Percentiles rank a stretch among this genome's conserved stretches.
Conservation (phyloP, 768 basidiomycete genomes). For the Serendipita sp. region DNA sequence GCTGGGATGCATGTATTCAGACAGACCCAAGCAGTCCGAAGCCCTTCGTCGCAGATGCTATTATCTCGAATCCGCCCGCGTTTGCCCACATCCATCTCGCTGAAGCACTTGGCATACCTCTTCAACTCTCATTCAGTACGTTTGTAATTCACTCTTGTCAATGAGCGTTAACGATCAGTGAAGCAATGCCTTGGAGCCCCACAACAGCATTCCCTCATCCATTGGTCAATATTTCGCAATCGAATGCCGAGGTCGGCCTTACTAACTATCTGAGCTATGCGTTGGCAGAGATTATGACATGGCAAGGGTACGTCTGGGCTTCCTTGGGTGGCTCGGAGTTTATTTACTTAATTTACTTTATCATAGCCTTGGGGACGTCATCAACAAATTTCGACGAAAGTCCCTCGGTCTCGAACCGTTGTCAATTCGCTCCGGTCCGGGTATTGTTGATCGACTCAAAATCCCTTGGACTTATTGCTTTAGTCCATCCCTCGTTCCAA, state of each 20-base stretch:
- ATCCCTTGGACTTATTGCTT: constrained; percentile 52
- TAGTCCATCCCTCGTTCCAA: constrained; percentile 40
- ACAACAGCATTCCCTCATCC: constrained; percentile 46
- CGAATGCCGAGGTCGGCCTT: constrained; percentile 37
- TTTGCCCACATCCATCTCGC: constrained; percentile 54
- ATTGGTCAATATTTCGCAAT: constrained; percentile 39
- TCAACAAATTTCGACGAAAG: constrained; percentile 38
- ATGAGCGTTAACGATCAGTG: neutral
- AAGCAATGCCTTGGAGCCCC: constrained; percentile 56
- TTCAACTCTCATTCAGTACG: constrained; percentile 43
- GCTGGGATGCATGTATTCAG: constrained; percentile 37
- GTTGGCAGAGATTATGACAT: constrained; percentile 43
- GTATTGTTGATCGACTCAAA: constrained; percentile 35
- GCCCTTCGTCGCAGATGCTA: constrained; percentile 43
- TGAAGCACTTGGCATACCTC: constrained; percentile 43
- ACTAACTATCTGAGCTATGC: constrained; percentile 45
- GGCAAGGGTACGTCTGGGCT: constrained; percentile 33
- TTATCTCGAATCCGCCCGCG: constrained; percentile 51
- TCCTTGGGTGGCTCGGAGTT: neutral
- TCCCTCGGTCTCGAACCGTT: constrained; percentile 36
- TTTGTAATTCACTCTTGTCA: constrained; percentile 11
- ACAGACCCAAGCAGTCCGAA: constrained; percentile 30
- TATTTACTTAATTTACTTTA: constrained; percentile 5
- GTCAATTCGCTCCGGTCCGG: constrained; percentile 33
- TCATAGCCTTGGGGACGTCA: constrained; percentile 38